phyloP scores from a whole-genome alignment of 345 rosid genomes.

The Aegle marmelos region DNA sequence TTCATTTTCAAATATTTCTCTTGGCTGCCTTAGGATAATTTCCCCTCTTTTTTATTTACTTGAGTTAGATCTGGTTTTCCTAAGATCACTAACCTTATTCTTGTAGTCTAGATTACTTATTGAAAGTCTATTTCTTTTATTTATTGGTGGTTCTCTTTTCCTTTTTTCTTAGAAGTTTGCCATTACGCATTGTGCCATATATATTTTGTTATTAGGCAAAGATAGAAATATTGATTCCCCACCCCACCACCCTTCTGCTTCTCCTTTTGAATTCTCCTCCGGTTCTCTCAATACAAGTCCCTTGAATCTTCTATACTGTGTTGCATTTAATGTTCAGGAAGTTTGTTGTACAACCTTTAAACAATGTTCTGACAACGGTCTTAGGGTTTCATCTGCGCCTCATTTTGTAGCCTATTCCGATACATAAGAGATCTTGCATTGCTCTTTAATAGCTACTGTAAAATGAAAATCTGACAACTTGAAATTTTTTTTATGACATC shows the following conservation, averaged over 20 bases:
- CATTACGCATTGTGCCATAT: too few species aligned
- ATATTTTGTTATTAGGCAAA: background rate
- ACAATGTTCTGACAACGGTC: background rate
- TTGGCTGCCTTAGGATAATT: background rate
- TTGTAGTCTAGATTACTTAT: background rate
- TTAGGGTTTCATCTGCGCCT: background rate
- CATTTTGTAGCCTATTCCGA: background rate
- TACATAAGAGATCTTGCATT: background rate
- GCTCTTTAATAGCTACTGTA: background rate
- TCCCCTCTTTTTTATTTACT: background rate
- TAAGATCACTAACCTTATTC: too few species aligned
- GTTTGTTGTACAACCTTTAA: background rate
- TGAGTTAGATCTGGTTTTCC: too few species aligned
- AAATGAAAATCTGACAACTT: background rate
- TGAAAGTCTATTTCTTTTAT: background rate
- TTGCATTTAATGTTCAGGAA: background rate
- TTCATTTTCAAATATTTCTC: background rate
- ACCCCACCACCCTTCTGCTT: background rate
- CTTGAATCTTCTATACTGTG: background rate
- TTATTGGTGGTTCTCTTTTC: too few species aligned
- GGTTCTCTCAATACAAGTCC: background rate
- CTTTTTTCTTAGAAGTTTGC: too few species aligned
- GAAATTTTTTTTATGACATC: background rate
- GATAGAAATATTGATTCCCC: background rate
- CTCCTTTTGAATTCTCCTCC: background rate